Percentiles rank a stretch among this genome's conserved stretches.
Conservation (phyloP, 2,329 filamentous ascomycete genomes). For the Venturia effusa region DNA sequence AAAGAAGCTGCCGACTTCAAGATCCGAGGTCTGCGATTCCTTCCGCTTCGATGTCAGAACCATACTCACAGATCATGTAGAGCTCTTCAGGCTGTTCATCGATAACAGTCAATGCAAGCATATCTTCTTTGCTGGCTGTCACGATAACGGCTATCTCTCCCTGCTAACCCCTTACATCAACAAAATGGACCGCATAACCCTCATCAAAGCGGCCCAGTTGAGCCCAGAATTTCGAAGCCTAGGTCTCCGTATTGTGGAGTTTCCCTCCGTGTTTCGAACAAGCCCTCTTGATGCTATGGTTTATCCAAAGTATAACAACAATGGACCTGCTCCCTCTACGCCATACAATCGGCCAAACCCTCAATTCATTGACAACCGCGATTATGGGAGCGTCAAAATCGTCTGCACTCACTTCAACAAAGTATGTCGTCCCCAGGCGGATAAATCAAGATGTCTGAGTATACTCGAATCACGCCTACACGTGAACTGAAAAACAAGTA, state of each 20-base stretch:
- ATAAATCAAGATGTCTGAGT: neutral
- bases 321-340: neutral
- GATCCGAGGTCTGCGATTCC: constrained; percentile 35
- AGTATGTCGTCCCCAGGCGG: neutral
- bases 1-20: constrained; percentile 52
- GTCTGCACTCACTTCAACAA: neutral
- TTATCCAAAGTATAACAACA: constrained; percentile 5
- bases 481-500: neutral
- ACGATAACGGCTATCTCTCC: constrained; percentile 48
- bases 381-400: neutral
- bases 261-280: constrained; percentile 43
- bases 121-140: constrained; percentile 53
- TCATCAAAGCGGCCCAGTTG: constrained; percentile 41
- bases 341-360: neutral
- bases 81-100: constrained; percentile 39
- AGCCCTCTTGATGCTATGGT: constrained; percentile 19
- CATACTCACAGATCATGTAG: neutral
- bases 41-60: too few relatives aligned
- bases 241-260: constrained; percentile 39
- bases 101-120: constrained; percentile 52
- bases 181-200: constrained; percentile 41
- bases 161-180: constrained; percentile 43
- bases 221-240: constrained; percentile 43
- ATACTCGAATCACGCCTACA: neutral
- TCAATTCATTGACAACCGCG: neutral